A percentile compares a stretch with the other conserved stretches of the same genome.
These are phyloP conservation scores for Acer saccharum DNA, from an alignment of 345 rosid species.

Conservation along the genomic window DNA sequence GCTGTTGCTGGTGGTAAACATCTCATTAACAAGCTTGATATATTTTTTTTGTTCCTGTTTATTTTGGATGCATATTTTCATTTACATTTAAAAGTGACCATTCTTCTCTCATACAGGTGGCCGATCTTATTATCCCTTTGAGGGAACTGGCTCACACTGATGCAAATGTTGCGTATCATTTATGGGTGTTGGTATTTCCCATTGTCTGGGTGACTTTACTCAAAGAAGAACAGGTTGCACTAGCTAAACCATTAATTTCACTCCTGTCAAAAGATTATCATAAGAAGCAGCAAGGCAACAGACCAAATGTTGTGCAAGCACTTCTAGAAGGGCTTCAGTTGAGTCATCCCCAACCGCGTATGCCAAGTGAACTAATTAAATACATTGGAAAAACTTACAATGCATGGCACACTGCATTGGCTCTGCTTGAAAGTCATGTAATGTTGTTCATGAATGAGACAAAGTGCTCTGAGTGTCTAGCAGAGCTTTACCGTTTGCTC, in stretches of 20 bases:
- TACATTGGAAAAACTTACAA: conserved; percentile 95
- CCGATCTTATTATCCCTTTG: conserved; percentile 86
- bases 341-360: conserved; percentile 99
- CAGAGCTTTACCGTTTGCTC: conserved; percentile 91
- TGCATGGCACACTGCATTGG: conserved; percentile 97
- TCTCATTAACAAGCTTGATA: not conserved
- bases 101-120: conserved; percentile 52
- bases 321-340: conserved; percentile 95
- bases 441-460: conserved; percentile 87
- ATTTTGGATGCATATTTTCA: not conserved
- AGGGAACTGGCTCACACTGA: conserved; percentile 96
- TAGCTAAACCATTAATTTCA: conserved; percentile 89
- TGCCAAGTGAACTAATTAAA: conserved; percentile 98
- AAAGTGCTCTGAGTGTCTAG: conserved; percentile 91
- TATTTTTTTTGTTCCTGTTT: not conserved
- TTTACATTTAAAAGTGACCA: conserved; percentile 8
- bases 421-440: conserved; percentile 94
- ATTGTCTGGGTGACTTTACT: conserved; percentile 94
- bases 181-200: conserved; percentile 98
- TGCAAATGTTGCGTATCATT: conserved; percentile 94
- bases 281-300: conserved; percentile 90
- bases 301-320: conserved; percentile 99
- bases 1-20: not conserved
- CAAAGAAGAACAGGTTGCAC: conserved; percentile 82
- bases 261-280: conserved; percentile 92